A percentile compares a stretch with the other conserved stretches of the same genome.
phyloP scores from a whole-genome alignment of 1,284 basidiomycete genomes.

The Sphagnurus paluster region DNA sequence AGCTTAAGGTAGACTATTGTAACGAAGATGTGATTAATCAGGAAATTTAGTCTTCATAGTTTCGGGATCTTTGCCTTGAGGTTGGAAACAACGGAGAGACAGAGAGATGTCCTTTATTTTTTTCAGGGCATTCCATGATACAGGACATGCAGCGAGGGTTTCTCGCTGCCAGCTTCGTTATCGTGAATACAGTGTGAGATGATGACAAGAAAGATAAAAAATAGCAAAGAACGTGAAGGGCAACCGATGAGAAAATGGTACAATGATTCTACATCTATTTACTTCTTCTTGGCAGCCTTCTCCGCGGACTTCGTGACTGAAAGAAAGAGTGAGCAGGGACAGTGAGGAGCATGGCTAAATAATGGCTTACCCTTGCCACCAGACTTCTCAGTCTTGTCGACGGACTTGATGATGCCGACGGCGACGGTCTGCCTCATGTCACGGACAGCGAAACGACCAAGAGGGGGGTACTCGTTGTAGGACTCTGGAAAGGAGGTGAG shows the following conservation, averaged over 20 bases:
- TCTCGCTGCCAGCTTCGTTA: conserved; percentile 40
- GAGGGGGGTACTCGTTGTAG: conserved; percentile 98
- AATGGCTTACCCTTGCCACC: conserved; percentile 74
- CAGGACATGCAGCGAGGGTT: conserved; percentile 25
- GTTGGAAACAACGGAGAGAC: background rate
- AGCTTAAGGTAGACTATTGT: no score
- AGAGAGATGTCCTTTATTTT: background rate
- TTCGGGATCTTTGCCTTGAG: background rate
- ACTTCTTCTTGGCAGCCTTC: conserved; percentile 97
- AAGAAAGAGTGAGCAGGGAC: conserved; percentile 16
- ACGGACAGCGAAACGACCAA: conserved; percentile 98
- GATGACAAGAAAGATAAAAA: conserved; percentile 35
- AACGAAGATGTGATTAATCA: no score
- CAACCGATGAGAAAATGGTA: conserved; percentile 45
- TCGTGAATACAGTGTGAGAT: conserved; percentile 50
- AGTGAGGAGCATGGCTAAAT: conserved; percentile 4
- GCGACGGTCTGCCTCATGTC: conserved; percentile 99
- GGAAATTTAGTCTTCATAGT: background rate
- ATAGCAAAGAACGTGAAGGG: conserved; percentile 52
- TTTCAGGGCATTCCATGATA: conserved; percentile 12
- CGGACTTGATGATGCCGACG: conserved; percentile 96
- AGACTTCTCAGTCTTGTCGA: conserved; percentile 89
- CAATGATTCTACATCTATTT: conserved; percentile 77
- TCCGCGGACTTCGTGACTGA: conserved; percentile 93
- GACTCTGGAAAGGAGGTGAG: conserved; percentile 46